Conservation (phyloP, 129 eudicot species). For the Rutidosis leptorrhynchoides region DNA sequence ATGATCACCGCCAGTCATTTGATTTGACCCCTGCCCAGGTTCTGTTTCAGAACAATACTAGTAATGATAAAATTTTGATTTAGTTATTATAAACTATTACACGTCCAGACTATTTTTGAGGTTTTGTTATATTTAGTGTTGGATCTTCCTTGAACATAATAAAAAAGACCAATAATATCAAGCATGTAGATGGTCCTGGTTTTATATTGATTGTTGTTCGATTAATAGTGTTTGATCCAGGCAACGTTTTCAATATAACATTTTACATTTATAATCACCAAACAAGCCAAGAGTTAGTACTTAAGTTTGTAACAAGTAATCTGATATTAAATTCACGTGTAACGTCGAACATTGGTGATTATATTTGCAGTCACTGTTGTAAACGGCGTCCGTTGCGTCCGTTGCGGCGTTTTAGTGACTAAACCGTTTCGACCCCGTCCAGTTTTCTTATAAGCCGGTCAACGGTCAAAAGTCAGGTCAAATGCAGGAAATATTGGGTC, state of each 20-base stretch:
- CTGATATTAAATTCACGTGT: background rate
- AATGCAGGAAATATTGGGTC: too few species aligned
- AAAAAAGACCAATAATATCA: conserved; percentile 7
- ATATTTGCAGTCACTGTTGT: too few species aligned
- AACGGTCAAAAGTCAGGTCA: too few species aligned
- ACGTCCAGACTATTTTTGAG: conserved; percentile 1
- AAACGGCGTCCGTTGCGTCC: too few species aligned
- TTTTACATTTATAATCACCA: background rate
- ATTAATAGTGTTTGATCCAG: conserved; percentile 8
- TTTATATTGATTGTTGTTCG: conserved; percentile 10
- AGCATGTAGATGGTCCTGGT: conserved; percentile 18
- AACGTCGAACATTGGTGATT: background rate
- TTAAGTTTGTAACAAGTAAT: background rate
- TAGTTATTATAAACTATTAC: conserved; percentile 8
- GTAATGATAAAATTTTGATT: background rate
- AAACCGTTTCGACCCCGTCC: too few species aligned
- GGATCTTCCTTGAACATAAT: conserved; percentile 8
- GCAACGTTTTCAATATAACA: conserved; percentile 2
- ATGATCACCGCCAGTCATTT: conserved; percentile 79
- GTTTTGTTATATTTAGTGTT: conserved; percentile 4
- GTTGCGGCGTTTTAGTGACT: too few species aligned
- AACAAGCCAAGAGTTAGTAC: background rate
- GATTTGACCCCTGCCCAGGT: conserved; percentile 94
- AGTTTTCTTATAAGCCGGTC: too few species aligned
- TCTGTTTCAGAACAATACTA: conserved; percentile 11